phyloP scores from a whole-genome alignment of 441 rosid species.

The Daphne laureola region DNA sequence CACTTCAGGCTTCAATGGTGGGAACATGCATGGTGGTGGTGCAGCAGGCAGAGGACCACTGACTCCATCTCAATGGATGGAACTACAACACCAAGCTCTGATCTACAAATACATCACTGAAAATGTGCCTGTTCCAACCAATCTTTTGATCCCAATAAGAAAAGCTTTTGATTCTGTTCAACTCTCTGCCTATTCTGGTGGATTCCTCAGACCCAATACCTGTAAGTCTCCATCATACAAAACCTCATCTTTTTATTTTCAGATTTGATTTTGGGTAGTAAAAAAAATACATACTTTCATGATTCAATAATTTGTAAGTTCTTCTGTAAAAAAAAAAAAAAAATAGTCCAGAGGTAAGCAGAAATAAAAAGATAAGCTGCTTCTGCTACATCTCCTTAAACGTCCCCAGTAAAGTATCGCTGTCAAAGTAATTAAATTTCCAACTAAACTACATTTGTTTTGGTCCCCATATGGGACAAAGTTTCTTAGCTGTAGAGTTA shows the following conservation, averaged over 20 bases:
- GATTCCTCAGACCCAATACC: slow-evolving; percentile 25
- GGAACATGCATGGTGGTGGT: slow-evolving; percentile 36
- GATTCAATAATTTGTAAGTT: neutral
- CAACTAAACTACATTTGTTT: slow-evolving; percentile 10
- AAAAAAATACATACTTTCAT: neutral
- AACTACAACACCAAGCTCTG: slow-evolving; percentile 71
- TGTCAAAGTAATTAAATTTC: slow-evolving; percentile 1
- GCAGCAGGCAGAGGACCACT: slow-evolving; percentile 43
- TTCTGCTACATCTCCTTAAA: neutral
- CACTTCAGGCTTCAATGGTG: slow-evolving; percentile 14
- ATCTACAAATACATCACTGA: slow-evolving; percentile 61
- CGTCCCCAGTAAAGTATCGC: slow-evolving; percentile 1
- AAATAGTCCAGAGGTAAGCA: slow-evolving; percentile 1
- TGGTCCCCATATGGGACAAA: slow-evolving; percentile 10
- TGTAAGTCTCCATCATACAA: slow-evolving; percentile 30
- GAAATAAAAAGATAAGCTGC: neutral
- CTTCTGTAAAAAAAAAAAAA: neutral
- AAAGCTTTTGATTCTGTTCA: slow-evolving; percentile 42
- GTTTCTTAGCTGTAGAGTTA: neutral
- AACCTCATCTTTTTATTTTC: neutral
- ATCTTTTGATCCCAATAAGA: slow-evolving; percentile 47
- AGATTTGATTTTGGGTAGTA: neutral
- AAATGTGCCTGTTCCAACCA: slow-evolving; percentile 50
- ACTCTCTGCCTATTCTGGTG: slow-evolving; percentile 16
- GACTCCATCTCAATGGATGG: slow-evolving; percentile 67